Conservation (phyloP, 1,284 basidiomycete species). For the Meira nashicola region DNA sequence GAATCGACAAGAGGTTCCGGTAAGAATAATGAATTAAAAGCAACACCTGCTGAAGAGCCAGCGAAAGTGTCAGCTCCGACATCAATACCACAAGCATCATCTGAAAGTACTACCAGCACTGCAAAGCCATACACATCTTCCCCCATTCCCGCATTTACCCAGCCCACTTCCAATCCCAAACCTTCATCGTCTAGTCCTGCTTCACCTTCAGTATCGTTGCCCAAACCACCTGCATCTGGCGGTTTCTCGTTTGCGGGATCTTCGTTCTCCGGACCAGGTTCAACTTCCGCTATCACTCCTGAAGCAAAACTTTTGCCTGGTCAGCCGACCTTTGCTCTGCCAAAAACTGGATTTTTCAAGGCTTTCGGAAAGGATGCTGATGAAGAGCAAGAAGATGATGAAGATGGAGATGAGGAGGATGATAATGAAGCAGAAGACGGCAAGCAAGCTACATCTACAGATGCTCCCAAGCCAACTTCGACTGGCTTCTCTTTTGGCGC, state of each 20-base stretch:
- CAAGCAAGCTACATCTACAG: slow-evolving; percentile 5
- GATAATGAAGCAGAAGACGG: slow-evolving; percentile 17
- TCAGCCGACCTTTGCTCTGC: slow-evolving; percentile 4
- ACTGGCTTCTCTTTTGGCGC: not conserved
- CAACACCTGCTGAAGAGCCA: not conserved
- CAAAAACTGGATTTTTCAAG: slow-evolving; percentile 1
- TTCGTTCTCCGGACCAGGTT: not conserved
- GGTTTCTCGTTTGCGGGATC: slow-evolving; percentile 8
- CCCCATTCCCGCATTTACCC: not conserved
- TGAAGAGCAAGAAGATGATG: slow-evolving; percentile 26
- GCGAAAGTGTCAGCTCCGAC: not conserved
- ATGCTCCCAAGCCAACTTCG: not conserved
- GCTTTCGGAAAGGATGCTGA: slow-evolving; percentile 20
- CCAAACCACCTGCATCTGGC: slow-evolving; percentile 2
- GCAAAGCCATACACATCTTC: not conserved
- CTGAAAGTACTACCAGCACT: not conserved
- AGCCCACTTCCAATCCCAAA: not conserved
- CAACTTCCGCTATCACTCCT: not conserved
- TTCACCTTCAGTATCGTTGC: not conserved
- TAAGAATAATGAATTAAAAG: not conserved
- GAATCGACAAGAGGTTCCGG: not conserved
- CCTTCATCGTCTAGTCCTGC: not conserved
- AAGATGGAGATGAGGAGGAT: slow-evolving; percentile 23
- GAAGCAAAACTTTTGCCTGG: slow-evolving; percentile 5
- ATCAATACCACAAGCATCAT: not conserved